Evolutionary conservation across 2,329 filamentous ascomycete genomes (phyloP).

Genomic region (Dactylellina leptospora): DNA sequence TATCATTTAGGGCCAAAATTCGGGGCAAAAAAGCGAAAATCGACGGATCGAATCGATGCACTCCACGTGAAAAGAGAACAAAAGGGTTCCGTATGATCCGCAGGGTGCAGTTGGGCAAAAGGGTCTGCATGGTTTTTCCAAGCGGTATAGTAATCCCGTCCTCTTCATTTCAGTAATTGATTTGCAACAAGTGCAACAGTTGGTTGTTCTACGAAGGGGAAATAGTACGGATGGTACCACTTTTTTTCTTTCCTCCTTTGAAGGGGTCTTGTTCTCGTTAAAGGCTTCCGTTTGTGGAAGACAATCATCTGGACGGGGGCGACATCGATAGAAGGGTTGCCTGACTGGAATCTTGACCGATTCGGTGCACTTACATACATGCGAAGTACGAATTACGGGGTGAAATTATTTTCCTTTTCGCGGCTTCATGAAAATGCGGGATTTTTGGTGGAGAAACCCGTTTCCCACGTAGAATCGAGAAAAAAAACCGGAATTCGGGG

Average conservation of each 20-base stretch:
- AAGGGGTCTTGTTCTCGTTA: slow-evolving; percentile 13
- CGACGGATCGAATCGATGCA: slow-evolving; percentile 2
- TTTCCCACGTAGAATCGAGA: not conserved
- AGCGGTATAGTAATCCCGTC: not conserved
- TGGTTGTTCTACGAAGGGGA: too few relatives aligned
- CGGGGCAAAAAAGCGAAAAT: not conserved
- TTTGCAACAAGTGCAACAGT: too few relatives aligned
- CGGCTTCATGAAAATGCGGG: slow-evolving; percentile 24
- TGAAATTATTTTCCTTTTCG: not conserved
- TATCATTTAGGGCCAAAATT: not conserved
- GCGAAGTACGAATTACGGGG: not conserved
- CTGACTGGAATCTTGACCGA: too few relatives aligned
- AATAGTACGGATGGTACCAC: too few relatives aligned
- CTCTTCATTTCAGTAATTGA: not conserved
- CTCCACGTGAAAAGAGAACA: slow-evolving; percentile 7
- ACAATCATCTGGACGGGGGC: too few relatives aligned
- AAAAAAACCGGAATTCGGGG: not conserved
- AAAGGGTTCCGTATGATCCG: slow-evolving; percentile 8
- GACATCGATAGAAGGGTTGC: too few relatives aligned
- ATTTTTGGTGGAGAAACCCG: slow-evolving; percentile 28
- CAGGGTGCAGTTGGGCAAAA: slow-evolving; percentile 11
- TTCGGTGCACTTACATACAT: too few relatives aligned
- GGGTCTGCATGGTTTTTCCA: not conserved
- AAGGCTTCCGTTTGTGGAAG: slow-evolving; percentile 27
- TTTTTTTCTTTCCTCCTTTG: too few relatives aligned